Percentiles rank a stretch among this genome's conserved stretches.
Conservation (phyloP, 2,329 filamentous ascomycete genomes). For the Beauveria sp. region DNA sequence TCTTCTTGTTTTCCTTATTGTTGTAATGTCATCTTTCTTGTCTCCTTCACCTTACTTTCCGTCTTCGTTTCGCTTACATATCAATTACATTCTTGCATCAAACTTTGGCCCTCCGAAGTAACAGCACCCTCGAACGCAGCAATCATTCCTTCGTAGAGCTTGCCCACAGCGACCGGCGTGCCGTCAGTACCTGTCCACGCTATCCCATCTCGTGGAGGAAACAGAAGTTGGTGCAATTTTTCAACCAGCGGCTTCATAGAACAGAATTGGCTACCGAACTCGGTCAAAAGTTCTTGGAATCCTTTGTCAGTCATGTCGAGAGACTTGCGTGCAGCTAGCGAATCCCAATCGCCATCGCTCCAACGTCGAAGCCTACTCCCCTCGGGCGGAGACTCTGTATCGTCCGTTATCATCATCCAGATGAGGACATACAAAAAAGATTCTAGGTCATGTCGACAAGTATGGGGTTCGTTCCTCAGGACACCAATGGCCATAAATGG, state of each 20-base stretch:
- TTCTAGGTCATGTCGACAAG: background rate
- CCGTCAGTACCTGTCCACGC: background rate
- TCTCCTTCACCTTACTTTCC: too few relatives aligned
- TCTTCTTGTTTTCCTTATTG: too few relatives aligned
- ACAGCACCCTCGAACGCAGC: background rate
- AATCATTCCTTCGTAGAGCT: background rate
- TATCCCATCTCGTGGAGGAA: background rate
- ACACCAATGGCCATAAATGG: background rate
- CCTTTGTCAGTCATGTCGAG: too few relatives aligned
- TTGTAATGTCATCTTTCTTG: too few relatives aligned
- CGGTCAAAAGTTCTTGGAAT: too few relatives aligned
- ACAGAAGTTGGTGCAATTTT: too few relatives aligned
- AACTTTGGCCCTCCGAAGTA: too few relatives aligned
- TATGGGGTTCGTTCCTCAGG: background rate
- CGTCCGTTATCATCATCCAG: background rate
- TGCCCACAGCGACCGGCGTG: background rate
- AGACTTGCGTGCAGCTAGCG: too few relatives aligned
- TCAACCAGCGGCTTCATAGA: too few relatives aligned
- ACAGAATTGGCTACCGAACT: too few relatives aligned
- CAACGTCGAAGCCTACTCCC: background rate
- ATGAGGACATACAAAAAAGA: background rate
- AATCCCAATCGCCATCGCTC: background rate
- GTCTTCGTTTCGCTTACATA: too few relatives aligned
- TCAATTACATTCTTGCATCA: too few relatives aligned
- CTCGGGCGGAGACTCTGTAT: background rate